Percentiles rank a stretch among this genome's conserved stretches.
These are phyloP conservation scores for Aspergillus nanangensis DNA, from an alignment of 495 filamentous ascomycete species.

Conservation along the genomic window DNA sequence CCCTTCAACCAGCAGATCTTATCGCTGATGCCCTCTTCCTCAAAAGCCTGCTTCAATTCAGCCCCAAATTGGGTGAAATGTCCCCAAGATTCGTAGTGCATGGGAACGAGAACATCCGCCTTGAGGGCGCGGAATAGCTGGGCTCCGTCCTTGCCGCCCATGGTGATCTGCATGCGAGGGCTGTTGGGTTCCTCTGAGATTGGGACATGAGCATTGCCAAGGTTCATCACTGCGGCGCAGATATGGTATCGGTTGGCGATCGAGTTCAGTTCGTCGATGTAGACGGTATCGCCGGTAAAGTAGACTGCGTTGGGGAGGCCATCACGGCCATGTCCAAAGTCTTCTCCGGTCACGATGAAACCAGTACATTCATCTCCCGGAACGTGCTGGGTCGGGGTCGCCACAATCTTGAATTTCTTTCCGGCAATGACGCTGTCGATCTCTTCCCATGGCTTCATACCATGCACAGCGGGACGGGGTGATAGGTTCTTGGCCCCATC, in stretches of 20 bases:
- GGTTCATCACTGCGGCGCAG: constrained; percentile 18
- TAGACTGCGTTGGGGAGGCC: constrained; percentile 47
- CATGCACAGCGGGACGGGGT: constrained; percentile 36
- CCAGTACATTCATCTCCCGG: constrained; percentile 46
- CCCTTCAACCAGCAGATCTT: constrained; percentile 20
- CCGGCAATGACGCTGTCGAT: constrained; percentile 17
- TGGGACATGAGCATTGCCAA: constrained; percentile 8
- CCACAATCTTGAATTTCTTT: constrained; percentile 27
- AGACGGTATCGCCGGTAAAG: constrained; percentile 51
- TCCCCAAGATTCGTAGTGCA: constrained; percentile 49
- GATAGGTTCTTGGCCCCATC: constrained; percentile 42
- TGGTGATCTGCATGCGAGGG: constrained; percentile 16
- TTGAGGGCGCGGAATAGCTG: constrained; percentile 32
- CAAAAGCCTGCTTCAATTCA: constrained; percentile 16
- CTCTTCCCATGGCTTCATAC: constrained; percentile 29
- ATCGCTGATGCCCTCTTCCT: constrained; percentile 19
- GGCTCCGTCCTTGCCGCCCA: constrained; percentile 42
- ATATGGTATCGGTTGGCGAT: constrained; percentile 18
- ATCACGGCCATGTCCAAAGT: constrained; percentile 31
- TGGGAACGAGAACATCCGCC: constrained; percentile 41
- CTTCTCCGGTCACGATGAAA: constrained; percentile 34
- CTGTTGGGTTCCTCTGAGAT: not conserved
- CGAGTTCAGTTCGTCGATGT: constrained; percentile 34
- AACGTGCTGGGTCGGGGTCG: constrained; percentile 41
- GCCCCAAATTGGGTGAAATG: constrained; percentile 39